Evolutionary conservation across 1,284 basidiomycete genomes (phyloP).

Genomic region (Phlebopus sp.): DNA sequence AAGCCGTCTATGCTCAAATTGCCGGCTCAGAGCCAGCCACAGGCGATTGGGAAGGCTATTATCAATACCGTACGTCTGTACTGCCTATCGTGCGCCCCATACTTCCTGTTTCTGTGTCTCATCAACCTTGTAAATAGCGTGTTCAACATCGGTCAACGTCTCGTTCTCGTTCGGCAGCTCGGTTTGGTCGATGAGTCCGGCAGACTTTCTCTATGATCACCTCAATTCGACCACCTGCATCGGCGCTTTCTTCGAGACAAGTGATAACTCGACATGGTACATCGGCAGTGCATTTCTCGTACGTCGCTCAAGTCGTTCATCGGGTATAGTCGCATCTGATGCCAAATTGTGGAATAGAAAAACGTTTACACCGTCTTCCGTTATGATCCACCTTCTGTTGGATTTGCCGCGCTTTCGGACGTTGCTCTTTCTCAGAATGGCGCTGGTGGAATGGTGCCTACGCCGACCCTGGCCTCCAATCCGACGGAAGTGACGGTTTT

Average conservation of each 20-base stretch:
- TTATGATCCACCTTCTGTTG: slow-evolving; percentile 47
- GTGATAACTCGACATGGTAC: slow-evolving; percentile 37
- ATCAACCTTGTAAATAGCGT: slow-evolving; percentile 14
- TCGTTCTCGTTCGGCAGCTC: slow-evolving; percentile 45
- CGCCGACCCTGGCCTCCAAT: slow-evolving; percentile 33
- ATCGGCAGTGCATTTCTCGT: slow-evolving; percentile 53
- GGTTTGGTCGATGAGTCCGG: slow-evolving; percentile 41
- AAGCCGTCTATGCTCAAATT: slow-evolving; percentile 39
- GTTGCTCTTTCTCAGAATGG: slow-evolving; percentile 30
- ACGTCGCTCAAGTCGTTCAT: slow-evolving; percentile 4
- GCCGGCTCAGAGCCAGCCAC: slow-evolving; percentile 28
- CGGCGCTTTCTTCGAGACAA: slow-evolving; percentile 47
- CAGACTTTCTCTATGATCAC: slow-evolving; percentile 44
- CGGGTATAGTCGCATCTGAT: neutral
- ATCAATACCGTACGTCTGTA: slow-evolving; percentile 26
- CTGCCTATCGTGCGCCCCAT: neutral
- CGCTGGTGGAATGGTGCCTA: slow-evolving; percentile 26
- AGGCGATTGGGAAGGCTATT: slow-evolving; percentile 31
- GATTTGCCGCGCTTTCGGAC: slow-evolving; percentile 45
- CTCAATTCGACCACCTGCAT: slow-evolving; percentile 38
- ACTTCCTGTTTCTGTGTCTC: neutral
- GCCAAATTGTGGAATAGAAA: slow-evolving; percentile 34
- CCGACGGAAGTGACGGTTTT: slow-evolving; percentile 17
- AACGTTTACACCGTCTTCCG: slow-evolving; percentile 57
- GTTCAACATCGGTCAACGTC: slow-evolving; percentile 19